These are phyloP conservation scores for Podospora comata DNA, from an alignment of 495 filamentous ascomycete species.

Conservation along the genomic window DNA sequence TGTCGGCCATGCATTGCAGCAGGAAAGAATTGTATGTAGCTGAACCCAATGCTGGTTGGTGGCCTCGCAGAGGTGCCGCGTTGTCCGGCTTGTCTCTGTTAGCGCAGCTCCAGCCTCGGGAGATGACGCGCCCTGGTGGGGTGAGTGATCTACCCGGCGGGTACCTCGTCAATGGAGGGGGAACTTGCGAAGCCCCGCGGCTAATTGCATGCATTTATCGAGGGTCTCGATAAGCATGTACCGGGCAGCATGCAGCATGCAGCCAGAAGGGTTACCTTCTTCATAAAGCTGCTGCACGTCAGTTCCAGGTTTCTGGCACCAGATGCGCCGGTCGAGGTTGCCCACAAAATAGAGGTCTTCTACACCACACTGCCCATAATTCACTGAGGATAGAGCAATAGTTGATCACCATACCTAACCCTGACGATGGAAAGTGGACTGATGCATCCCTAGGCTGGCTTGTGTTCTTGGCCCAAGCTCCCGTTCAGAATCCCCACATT, in stretches of 20 bases:
- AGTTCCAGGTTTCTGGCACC: constrained; percentile 4
- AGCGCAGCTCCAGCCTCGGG: constrained; percentile 8
- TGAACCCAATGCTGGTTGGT: not conserved
- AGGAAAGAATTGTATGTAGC: not conserved
- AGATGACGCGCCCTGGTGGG: constrained; percentile 10
- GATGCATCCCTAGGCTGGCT: not conserved
- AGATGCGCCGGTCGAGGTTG: not conserved
- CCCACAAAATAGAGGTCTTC: too few relatives aligned
- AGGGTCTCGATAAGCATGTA: not conserved
- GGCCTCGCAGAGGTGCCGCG: constrained; percentile 2
- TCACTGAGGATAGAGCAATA: not conserved
- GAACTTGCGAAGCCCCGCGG: not conserved
- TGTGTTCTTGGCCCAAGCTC: not conserved
- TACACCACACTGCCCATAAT: too few relatives aligned
- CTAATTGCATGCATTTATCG: constrained; percentile 2
- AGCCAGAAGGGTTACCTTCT: not conserved
- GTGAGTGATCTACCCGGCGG: constrained; percentile 1
- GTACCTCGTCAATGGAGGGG: not conserved
- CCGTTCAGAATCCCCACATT: not conserved
- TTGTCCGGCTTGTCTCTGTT: constrained; percentile 1
- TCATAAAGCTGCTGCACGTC: not conserved
- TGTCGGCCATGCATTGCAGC: not conserved
- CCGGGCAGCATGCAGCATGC: too few relatives aligned
- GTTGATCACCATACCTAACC: not conserved
- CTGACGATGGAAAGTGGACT: not conserved